These are phyloP conservation scores for Kwoniella botswanensis DNA, from an alignment of 768 basidiomycete genomes.

Conservation along the genomic window DNA sequence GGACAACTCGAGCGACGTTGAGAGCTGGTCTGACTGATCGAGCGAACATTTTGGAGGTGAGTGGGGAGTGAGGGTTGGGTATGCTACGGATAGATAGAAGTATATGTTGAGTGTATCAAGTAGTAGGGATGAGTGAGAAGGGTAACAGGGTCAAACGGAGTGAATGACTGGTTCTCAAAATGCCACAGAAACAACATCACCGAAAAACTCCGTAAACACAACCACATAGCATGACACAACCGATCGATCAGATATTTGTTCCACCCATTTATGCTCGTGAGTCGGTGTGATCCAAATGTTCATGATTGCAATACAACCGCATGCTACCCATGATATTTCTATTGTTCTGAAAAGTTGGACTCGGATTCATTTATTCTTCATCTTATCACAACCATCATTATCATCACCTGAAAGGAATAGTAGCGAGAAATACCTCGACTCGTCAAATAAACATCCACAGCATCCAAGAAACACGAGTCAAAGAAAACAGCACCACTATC, in stretches of 20 bases:
- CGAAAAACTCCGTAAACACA: neutral
- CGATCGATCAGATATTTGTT: neutral
- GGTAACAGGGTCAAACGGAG: neutral
- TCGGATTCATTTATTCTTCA: no score
- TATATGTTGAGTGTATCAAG: constrained; percentile 7
- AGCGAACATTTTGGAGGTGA: constrained; percentile 61
- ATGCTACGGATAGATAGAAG: constrained; percentile 58
- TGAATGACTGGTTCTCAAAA: neutral
- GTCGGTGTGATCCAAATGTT: neutral
- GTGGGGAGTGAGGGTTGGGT: constrained; percentile 42
- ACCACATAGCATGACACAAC: neutral
- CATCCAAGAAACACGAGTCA: neutral
- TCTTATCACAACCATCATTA: neutral
- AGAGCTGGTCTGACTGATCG: constrained; percentile 67
- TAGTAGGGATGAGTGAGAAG: constrained; percentile 13
- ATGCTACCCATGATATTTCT: neutral
- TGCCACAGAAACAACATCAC: neutral
- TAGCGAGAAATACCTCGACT: neutral
- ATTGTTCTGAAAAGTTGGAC: neutral
- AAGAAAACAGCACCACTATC: neutral
- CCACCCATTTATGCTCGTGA: neutral
- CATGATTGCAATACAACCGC: neutral
- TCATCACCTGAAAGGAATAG: neutral
- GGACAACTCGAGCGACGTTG: constrained; percentile 34
- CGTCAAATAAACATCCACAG: neutral